Percentiles rank a stretch among this genome's conserved stretches.
These are phyloP conservation scores for Casaregolazyma lundiana DNA, from an alignment of 1,139 yeast genomes.

Conservation along the genomic window DNA sequence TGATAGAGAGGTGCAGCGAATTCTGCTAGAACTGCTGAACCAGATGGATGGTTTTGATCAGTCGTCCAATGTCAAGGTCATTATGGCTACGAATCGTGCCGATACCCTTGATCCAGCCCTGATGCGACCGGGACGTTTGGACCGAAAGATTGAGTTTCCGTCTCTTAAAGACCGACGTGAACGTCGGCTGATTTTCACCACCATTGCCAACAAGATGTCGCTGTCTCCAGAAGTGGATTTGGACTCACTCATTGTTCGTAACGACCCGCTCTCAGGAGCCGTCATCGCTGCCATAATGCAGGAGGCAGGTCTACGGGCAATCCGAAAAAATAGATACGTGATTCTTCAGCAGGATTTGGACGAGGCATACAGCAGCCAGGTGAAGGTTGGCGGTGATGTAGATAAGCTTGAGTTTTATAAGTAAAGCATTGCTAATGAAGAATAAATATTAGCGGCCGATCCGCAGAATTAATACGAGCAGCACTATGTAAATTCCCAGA, in stretches of 20 bases:
- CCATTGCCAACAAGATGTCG: slow-evolving; percentile 96
- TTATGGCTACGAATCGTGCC: slow-evolving; percentile 98
- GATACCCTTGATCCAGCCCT: slow-evolving; percentile 97
- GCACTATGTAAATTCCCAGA: slow-evolving; percentile 26
- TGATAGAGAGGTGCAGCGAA: slow-evolving; percentile 98
- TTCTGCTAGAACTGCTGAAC: slow-evolving; percentile 86
- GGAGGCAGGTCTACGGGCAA: slow-evolving; percentile 98
- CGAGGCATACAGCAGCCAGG: slow-evolving; percentile 96
- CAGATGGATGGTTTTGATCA: slow-evolving; percentile 99
- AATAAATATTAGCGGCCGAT: slow-evolving; percentile 29
- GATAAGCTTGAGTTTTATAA: slow-evolving; percentile 98
- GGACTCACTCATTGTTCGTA: slow-evolving; percentile 89
- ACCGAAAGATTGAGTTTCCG: slow-evolving; percentile 97
- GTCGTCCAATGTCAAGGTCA: slow-evolving; percentile 89
- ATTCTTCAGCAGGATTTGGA: slow-evolving; percentile 93
- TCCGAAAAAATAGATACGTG: slow-evolving; percentile 94
- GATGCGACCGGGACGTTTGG: slow-evolving; percentile 96
- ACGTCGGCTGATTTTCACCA: slow-evolving; percentile 90
- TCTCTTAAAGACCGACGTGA: slow-evolving; percentile 94
- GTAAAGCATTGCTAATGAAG: slow-evolving; percentile 33
- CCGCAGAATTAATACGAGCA: slow-evolving; percentile 22
- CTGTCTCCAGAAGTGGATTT: slow-evolving; percentile 96
- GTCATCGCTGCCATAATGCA: slow-evolving; percentile 99
- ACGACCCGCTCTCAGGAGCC: slow-evolving; percentile 97
- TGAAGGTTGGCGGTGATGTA: slow-evolving; percentile 89